Conservation (phyloP, 176 grass and related monocot species). For the Carex kokanica region DNA sequence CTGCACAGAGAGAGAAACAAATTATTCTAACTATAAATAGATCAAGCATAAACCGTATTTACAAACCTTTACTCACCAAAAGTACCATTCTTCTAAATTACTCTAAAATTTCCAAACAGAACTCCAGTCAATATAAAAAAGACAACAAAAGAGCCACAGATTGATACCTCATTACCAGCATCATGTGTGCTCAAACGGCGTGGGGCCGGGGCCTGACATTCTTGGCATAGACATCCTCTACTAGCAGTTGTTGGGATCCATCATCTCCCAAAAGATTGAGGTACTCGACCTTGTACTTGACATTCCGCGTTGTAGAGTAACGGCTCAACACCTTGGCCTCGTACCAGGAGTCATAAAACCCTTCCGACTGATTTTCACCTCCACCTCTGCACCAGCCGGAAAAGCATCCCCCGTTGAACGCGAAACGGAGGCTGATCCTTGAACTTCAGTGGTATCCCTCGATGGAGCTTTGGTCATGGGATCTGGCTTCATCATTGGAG, state of each 20-base stretch:
- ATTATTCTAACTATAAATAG: too few species aligned
- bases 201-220: constrained; percentile 20
- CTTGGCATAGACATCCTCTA: background rate
- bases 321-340: background rate
- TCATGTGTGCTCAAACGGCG: background rate
- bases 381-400: background rate
- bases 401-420: background rate
- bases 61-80: background rate
- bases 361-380: background rate
- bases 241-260: background rate
- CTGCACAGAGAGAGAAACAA: background rate
- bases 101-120: background rate
- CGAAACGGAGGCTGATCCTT: background rate
- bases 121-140: background rate
- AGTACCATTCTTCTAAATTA: background rate
- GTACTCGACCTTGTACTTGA: constrained; percentile 4
- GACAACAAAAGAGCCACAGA: background rate
- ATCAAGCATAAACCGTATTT: background rate
- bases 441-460: background rate
- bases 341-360: background rate
- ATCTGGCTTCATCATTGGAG: background rate
- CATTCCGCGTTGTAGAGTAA: background rate
- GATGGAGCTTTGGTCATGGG: background rate
- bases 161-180: constrained; percentile 12
- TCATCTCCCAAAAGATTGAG: background rate